Conservation (phyloP, 768 basidiomycete genomes). For the Scleroderma citrinum region DNA sequence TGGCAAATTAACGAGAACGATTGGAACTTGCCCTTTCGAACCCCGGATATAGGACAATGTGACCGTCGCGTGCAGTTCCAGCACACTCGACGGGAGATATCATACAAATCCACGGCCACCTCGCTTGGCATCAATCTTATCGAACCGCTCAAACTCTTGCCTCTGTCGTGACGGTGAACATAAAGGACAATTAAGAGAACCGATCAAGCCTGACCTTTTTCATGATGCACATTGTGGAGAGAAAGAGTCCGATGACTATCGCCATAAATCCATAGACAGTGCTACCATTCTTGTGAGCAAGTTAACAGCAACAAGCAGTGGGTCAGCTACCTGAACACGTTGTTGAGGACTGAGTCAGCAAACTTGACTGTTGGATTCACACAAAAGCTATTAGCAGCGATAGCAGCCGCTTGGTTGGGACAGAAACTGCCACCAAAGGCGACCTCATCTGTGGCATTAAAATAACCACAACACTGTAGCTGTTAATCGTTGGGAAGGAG, state of each 20-base stretch:
- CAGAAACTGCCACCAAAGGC: constrained; percentile 64
- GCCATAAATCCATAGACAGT: constrained; percentile 82
- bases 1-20: background rate
- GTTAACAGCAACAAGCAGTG: background rate
- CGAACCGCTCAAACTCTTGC: constrained; percentile 77
- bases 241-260: constrained; percentile 64
- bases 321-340: constrained; percentile 71
- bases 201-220: constrained; percentile 47
- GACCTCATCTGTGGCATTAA: constrained; percentile 53
- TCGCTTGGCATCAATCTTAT: constrained; percentile 84
- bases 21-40: background rate
- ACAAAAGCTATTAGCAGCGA: constrained; percentile 51
- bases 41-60: background rate
- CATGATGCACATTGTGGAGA: constrained; percentile 82
- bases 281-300: constrained; percentile 23
- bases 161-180: constrained; percentile 41
- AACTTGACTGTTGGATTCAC: constrained; percentile 61
- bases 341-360: constrained; percentile 70
- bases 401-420: constrained; percentile 33
- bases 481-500: constrained; percentile 24
- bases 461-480: constrained; percentile 86
- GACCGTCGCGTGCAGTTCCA: background rate
- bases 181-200: background rate
- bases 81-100: constrained; percentile 11
- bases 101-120: constrained; percentile 84